Base-by-base conservation (phyloP, 2,329 filamentous ascomycete species). In the Colletotrichum musae region DNA sequence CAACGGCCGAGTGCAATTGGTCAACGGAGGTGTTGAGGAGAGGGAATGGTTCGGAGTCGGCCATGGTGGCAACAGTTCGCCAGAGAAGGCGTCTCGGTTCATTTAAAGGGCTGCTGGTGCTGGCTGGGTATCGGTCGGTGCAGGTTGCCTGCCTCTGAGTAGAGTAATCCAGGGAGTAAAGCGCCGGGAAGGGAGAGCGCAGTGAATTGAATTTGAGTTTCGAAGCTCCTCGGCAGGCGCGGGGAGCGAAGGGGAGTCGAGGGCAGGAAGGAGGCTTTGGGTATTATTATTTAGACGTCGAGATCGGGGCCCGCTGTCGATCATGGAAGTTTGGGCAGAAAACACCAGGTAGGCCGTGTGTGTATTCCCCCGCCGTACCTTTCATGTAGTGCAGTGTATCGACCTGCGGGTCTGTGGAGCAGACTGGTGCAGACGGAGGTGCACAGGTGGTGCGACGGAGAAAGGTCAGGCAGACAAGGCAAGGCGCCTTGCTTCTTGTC, bases 11-110 rank as follows among this genome's bases (percentile, higher is more conserved):
- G 74, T 82, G 82, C 72, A 85, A 77, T 74, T 86, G 84, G 72
- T 88, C 84, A 71, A 83, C 82, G 58, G 85, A 81, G 58, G 83
- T 82, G 77, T 83, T 86, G 73, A 89, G 82, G 47, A 85, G 80
- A 64, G 87, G 87, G 70, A 89, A 89, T 21, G 87, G 87, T 77
- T 89, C 87, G 70, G 82, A 72, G 54, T 64, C 58, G 48, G 68
- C 64, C 68, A 70, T 70, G 59, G 16, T 70, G 28, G n/a, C 28
- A 45, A 47, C 16, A 21, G 32, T 32, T 43, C 47, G 43, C 45
- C 26, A 45, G 24, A 24, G 63, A 48, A 13, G 57, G 62, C 51
- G 67, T 61, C 51, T 51, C 63, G 51, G 51, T 58, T 67, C 26
- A 45, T 70, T 70, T 70, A 61, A 61, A 70, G 51, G 57, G 26